Evolutionary conservation across 345 rosid genomes (phyloP), one percentile per base, ranked within the genome.

Genomic region (Aegle marmelos): DNA sequence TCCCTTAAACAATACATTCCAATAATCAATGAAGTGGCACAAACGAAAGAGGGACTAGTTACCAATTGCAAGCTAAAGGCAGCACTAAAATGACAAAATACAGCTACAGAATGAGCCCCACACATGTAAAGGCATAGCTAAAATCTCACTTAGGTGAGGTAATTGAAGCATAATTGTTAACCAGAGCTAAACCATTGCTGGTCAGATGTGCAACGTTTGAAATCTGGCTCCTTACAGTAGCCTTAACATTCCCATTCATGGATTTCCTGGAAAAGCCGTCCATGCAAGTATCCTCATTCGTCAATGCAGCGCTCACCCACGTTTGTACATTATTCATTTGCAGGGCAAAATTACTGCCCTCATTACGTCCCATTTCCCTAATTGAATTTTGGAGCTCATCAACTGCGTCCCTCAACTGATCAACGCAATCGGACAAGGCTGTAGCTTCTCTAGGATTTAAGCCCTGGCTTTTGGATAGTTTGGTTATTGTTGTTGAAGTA

Each of bases 281-380:
- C 86, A 87, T 70, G 78, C 96, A 90, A 0, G 92, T 91, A 19
- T 82, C 86, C 33, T 87, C 92, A 81, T 90, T 83, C 24, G 88
- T 85, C 30, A 88, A 76, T 3, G 91, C 92, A 5, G 90, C 87
- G 76, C 89, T 86, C 22, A 90, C 90, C 96, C 96, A 91, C 76
- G 87, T 90, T 31, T 86, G 72, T 24, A 90, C 67, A 76, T 90
- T 89, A 39, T 53, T 79, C 77, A 86, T 76, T 28, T 74, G 71
- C 33, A 81, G 60, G 10, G 30, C 31, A 75, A 85, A 80, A 5
- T 79, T 62, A 4, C 75, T 28, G 45, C 54, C 78, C 4, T 21
- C 54, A 6, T 36, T 45, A 1, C 60, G 66, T 22, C 70, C 78
- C 75, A 91, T 59, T 75, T 87, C 96, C 27, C 74, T 79, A 19